These are phyloP conservation scores for Boeremia exigua DNA, from an alignment of 2,329 filamentous ascomycete genomes.

Conservation along the genomic window DNA sequence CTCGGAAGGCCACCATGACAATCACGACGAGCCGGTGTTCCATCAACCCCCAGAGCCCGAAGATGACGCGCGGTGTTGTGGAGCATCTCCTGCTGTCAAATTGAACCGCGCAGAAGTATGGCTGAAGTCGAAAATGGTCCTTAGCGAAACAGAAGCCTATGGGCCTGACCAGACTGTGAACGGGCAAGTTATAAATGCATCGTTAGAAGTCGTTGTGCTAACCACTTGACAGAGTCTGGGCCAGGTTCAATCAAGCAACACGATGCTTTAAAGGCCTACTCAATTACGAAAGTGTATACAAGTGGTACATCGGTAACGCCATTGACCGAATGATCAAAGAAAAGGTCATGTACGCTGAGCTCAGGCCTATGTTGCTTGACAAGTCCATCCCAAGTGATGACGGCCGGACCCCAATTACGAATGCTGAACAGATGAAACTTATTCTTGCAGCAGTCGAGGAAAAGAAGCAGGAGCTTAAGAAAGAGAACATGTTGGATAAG, in stretches of 20 bases:
- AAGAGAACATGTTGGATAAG: conserved; percentile 44
- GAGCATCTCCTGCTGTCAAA: not conserved
- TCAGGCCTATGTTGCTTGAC: conserved; percentile 72
- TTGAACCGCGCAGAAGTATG: conserved; percentile 54
- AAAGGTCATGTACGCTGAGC: conserved; percentile 74
- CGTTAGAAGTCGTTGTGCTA: not conserved
- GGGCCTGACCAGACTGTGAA: conserved; percentile 54
- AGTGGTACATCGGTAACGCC: conserved; percentile 64
- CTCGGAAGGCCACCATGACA: not conserved
- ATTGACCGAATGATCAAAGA: conserved; percentile 68
- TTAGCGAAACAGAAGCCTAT: conserved; percentile 67
- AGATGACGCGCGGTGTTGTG: not conserved
- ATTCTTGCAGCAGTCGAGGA: conserved; percentile 55
- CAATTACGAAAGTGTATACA: conserved; percentile 69
- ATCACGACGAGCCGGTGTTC: conserved; percentile 21
- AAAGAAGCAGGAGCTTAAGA: conserved; percentile 54
- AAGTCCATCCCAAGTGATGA: conserved; percentile 68
- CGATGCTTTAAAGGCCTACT: conserved; percentile 76
- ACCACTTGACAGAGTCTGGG: conserved; percentile 55
- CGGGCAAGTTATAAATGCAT: conserved; percentile 56
- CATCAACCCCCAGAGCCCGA: not conserved
- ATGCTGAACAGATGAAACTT: conserved; percentile 63
- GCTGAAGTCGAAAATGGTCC: conserved; percentile 68
- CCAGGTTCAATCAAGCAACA: conserved; percentile 71
- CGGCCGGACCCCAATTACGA: conserved; percentile 60